phyloP scores from a whole-genome alignment of 495 filamentous ascomycete species.

The Talaromyces liani region DNA sequence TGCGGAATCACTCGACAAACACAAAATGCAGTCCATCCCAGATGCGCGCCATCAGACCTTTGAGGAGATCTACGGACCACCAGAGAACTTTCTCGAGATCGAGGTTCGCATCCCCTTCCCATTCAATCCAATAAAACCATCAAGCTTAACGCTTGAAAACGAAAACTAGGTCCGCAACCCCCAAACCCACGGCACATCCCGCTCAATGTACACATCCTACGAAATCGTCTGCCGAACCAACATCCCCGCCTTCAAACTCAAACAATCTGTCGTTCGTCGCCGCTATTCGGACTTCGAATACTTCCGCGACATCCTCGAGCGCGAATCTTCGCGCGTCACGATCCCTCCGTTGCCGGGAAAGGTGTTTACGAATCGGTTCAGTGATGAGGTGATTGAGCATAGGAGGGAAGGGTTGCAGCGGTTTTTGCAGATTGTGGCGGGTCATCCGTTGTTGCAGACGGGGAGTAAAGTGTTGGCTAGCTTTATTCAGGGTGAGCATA shows the following conservation, averaged over 20 bases:
- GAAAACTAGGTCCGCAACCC: constrained; percentile 68
- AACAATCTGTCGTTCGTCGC: constrained; percentile 75
- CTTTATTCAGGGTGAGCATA: constrained; percentile 83
- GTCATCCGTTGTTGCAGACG: constrained; percentile 93
- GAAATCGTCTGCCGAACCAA: constrained; percentile 96
- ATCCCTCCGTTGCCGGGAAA: constrained; percentile 95
- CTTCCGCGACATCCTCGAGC: constrained; percentile 96
- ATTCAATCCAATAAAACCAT: too few species aligned
- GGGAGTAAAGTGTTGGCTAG: constrained; percentile 92
- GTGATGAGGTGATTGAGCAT: constrained; percentile 97
- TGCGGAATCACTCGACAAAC: neutral
- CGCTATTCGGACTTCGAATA: constrained; percentile 98
- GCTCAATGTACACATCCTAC: constrained; percentile 97
- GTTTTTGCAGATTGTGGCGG: constrained; percentile 95
- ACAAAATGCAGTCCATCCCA: constrained; percentile 71
- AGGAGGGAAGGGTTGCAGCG: constrained; percentile 84
- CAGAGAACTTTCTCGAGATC: constrained; percentile 98
- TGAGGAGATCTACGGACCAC: constrained; percentile 97
- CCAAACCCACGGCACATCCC: constrained; percentile 88
- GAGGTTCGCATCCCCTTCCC: constrained; percentile 49
- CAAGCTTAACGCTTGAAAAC: too few species aligned
- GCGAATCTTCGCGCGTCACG: constrained; percentile 86
- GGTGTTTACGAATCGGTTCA: constrained; percentile 97
- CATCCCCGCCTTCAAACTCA: constrained; percentile 93
- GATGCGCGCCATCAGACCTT: constrained; percentile 87